A percentile compares a stretch with the other conserved stretches of the same genome.
Conservation (phyloP, 805 yeast genomes). For the Starmerella ratchasimensis region DNA sequence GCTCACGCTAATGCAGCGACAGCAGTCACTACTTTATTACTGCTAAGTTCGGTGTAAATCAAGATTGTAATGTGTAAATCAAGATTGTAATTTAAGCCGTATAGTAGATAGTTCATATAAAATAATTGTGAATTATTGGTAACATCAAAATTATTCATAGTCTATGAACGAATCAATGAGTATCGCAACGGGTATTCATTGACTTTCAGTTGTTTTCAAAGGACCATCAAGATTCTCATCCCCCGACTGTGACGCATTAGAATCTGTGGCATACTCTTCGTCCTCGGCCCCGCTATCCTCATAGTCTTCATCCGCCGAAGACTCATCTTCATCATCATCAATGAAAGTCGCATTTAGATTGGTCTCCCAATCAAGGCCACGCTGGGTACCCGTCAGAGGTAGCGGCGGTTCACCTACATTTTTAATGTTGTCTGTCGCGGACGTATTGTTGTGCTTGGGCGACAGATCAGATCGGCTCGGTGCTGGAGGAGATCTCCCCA, state of each 20-base stretch:
- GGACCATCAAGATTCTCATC: neutral
- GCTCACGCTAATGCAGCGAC: no score
- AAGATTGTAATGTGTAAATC: no score
- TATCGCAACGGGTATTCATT: no score
- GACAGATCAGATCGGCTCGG: no score
- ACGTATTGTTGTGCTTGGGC: neutral
- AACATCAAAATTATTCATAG: no score
- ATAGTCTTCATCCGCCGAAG: constrained; percentile 9
- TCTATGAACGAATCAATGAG: no score
- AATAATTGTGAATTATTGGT: no score
- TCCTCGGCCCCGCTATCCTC: constrained; percentile 11
- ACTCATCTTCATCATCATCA: constrained; percentile 25
- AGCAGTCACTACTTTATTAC: no score
- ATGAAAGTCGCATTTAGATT: constrained; percentile 21
- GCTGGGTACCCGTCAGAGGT: constrained; percentile 16
- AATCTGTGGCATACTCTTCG: constrained; percentile 8
- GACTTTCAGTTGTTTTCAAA: neutral
- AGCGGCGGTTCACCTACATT: constrained; percentile 1
- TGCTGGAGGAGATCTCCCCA: no score
- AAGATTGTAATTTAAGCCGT: no score
- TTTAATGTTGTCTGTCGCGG: constrained; percentile 6
- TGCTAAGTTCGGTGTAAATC: no score
- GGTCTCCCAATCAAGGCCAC: constrained; percentile 26
- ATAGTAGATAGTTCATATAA: no score
- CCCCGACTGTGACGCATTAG: neutral